Percentiles rank a stretch among this genome's conserved stretches.
Conservation (phyloP, 257 asterid species). For the Solanum infundibuliforme region DNA sequence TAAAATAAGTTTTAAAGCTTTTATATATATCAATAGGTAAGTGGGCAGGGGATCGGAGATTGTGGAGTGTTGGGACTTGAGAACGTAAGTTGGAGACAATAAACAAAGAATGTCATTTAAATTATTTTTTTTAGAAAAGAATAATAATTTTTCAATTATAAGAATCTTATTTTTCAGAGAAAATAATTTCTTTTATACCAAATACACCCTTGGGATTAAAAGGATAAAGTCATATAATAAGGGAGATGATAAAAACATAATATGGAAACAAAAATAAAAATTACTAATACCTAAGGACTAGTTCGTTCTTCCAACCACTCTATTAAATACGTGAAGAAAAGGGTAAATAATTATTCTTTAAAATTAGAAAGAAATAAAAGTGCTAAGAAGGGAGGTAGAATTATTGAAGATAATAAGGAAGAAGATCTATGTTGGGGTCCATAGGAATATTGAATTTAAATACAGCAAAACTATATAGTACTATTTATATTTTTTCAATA, state of each 20-base stretch:
- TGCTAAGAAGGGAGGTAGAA: not conserved
- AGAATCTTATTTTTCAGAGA: too few relatives aligned
- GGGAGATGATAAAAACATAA: not conserved
- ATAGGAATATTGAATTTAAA: not conserved
- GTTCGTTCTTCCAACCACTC: not conserved
- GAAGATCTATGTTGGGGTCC: not conserved
- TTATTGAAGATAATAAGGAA: not conserved
- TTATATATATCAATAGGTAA: too few relatives aligned
- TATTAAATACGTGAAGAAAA: not conserved
- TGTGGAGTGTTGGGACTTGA: too few relatives aligned
- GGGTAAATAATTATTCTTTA: not conserved
- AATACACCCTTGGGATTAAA: too few relatives aligned
- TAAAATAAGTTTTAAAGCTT: too few relatives aligned
- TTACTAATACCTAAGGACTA: not conserved
- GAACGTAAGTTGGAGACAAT: too few relatives aligned
- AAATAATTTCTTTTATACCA: too few relatives aligned
- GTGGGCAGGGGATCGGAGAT: too few relatives aligned
- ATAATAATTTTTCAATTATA: too few relatives aligned
- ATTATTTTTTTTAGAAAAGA: too few relatives aligned
- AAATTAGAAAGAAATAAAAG: not conserved
- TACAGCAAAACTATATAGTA: not conserved
- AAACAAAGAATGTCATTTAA: too few relatives aligned
- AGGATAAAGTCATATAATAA: too few relatives aligned
- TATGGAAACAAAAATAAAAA: not conserved
- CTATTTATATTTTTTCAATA: not conserved